Evolutionary conservation across 2,329 filamentous ascomycete genomes (phyloP).

Genomic region (Cladosporium sp.): DNA sequence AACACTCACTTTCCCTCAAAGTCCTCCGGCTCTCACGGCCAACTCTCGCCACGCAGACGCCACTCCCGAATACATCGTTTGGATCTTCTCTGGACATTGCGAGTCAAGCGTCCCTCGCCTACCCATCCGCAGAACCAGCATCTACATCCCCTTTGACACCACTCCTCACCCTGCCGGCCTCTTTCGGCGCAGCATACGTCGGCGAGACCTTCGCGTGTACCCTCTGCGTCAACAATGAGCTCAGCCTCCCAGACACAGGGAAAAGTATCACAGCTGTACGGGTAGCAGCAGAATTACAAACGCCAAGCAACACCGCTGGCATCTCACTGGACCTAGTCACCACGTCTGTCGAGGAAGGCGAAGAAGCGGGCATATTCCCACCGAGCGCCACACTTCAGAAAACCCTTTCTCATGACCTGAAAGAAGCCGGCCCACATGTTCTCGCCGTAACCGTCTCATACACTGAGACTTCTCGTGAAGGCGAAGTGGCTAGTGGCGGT

Average conservation of each 20-base stretch:
- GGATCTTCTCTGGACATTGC: constrained; percentile 47
- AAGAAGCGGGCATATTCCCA: neutral
- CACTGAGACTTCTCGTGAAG: constrained; percentile 63
- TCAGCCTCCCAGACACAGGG: constrained; percentile 33
- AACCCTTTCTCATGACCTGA: constrained; percentile 80
- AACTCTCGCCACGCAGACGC: constrained; percentile 67
- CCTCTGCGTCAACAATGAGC: constrained; percentile 90
- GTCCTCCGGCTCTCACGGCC: constrained; percentile 79
- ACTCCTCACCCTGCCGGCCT: constrained; percentile 76
- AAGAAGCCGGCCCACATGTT: constrained; percentile 91
- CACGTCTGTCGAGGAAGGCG: constrained; percentile 31
- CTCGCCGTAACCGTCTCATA: constrained; percentile 91
- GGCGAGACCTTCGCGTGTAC: constrained; percentile 94
- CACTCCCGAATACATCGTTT: constrained; percentile 51
- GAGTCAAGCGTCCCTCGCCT: constrained; percentile 68
- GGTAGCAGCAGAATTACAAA: constrained; percentile 93
- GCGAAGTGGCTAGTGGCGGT: constrained; percentile 47
- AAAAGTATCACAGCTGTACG: constrained; percentile 67
- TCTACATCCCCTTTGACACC: constrained; percentile 55
- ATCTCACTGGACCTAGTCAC: constrained; percentile 55
- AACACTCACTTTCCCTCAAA: constrained; percentile 81
- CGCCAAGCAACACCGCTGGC: constrained; percentile 64
- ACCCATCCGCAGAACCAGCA: constrained; percentile 49
- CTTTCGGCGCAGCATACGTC: constrained; percentile 92
- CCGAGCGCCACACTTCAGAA: constrained; percentile 68